A percentile compares a stretch with the other conserved stretches of the same genome.
phyloP scores from a whole-genome alignment of 768 basidiomycete genomes.

The Chalciporus pseudorubinellus region DNA sequence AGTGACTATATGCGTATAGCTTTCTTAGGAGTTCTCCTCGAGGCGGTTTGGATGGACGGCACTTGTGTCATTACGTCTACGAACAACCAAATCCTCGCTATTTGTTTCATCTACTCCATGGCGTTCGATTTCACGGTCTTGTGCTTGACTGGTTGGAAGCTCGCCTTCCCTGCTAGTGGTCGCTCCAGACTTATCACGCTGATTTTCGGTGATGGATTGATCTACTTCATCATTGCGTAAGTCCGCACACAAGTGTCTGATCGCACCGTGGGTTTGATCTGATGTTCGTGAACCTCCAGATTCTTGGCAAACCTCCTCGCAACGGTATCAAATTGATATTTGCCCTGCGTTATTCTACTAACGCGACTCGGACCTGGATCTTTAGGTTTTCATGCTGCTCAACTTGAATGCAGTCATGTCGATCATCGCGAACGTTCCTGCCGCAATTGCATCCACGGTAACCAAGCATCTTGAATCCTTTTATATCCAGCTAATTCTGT shows the following conservation, averaged over 20 bases:
- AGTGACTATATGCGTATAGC: not conserved
- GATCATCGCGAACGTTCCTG: constrained; percentile 71
- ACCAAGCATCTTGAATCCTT: constrained; percentile 6
- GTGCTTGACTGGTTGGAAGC: constrained; percentile 58
- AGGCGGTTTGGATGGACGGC: constrained; percentile 50
- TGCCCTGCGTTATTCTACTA: not conserved
- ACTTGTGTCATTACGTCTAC: constrained; percentile 62
- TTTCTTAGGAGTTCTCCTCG: constrained; percentile 52
- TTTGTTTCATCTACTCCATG: constrained; percentile 75
- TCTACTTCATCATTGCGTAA: constrained; percentile 71
- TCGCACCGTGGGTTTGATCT: not conserved
- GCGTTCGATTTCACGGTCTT: constrained; percentile 65
- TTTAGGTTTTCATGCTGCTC: constrained; percentile 60
- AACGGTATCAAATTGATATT: constrained; percentile 29
- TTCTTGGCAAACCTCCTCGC: constrained; percentile 67
- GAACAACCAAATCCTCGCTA: constrained; percentile 56
- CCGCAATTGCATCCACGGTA: constrained; percentile 67
- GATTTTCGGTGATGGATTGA: constrained; percentile 70
- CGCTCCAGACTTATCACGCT: constrained; percentile 58
- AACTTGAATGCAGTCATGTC: constrained; percentile 72
- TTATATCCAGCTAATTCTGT: not conserved
- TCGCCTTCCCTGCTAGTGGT: constrained; percentile 45
- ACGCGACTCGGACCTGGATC: not conserved
- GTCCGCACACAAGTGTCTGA: constrained; percentile 24
- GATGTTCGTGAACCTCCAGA: constrained; percentile 32